Percentiles rank a stretch among this genome's conserved stretches.
These are phyloP conservation scores for Coemansia sp. DNA, from an alignment of 192 early-diverging fungal genomes.

Conservation along the genomic window DNA sequence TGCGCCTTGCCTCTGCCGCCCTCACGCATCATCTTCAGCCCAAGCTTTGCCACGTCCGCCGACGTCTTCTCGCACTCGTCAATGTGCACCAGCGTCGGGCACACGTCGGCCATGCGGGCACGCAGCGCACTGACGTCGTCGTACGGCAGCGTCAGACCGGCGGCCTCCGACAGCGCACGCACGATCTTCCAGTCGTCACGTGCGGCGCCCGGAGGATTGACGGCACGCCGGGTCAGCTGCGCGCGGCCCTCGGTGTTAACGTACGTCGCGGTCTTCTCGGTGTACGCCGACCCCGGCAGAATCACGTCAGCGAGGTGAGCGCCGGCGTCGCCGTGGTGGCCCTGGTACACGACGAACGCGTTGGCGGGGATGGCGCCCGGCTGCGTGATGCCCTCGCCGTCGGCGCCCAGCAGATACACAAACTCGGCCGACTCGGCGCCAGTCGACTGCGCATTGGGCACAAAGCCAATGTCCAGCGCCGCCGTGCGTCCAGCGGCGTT, in stretches of 20 bases:
- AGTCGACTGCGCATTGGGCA: constrained; percentile 55
- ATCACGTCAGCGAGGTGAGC: constrained; percentile 95
- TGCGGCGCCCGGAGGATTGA: constrained; percentile 80
- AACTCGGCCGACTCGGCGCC: constrained; percentile 55
- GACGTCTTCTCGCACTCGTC: constrained; percentile 63
- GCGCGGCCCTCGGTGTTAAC: constrained; percentile 97
- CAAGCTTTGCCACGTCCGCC: constrained; percentile 56
- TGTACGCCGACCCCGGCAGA: constrained; percentile 93
- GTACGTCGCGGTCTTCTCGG: constrained; percentile 93
- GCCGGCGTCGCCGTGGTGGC: constrained; percentile 97
- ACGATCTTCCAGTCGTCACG: constrained; percentile 99
- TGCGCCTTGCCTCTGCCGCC: constrained; percentile 13
- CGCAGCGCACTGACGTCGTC: constrained; percentile 81
- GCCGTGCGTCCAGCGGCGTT: constrained; percentile 82
- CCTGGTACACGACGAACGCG: constrained; percentile 99
- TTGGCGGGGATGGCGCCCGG: constrained; percentile 75
- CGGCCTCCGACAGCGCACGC: constrained; percentile 91
- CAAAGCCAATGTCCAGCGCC: constrained; percentile 88
- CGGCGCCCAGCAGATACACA: constrained; percentile 91
- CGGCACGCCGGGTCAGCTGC: constrained; percentile 90
- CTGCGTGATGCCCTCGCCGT: constrained; percentile 88
- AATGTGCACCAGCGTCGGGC: constrained; percentile 77
- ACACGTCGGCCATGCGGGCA: constrained; percentile 82
- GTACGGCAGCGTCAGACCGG: constrained; percentile 82
- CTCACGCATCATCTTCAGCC: constrained; percentile 54